Evolutionary conservation across 345 rosid genomes (phyloP), one percentile per base, ranked within the genome.

Genomic region (Balakata baccata): DNA sequence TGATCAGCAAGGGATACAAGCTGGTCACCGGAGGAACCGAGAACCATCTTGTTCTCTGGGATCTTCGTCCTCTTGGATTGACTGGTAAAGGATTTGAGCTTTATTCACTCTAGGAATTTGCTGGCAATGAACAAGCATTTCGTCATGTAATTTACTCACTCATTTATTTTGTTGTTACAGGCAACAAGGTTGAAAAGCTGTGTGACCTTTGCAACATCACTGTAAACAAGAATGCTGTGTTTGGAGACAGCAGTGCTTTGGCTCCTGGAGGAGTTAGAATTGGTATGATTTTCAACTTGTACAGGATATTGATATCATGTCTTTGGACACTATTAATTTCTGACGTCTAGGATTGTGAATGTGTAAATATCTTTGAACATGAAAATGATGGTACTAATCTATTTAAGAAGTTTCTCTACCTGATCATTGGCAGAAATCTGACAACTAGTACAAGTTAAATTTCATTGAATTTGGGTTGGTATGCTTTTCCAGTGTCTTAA

Each of bases 231-330:
- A 96, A 96, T 74, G 99, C 99, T 39, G 99, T 96, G 66, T 96
- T 96, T 53, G 99, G 99, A 69, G 99, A 96, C 85, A 96, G 99
- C 86, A 96, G 99, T 85, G 99, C 99, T 66, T 87, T 96, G 88
- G 93, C 99, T 71, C 99, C 99, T 4, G 99, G 99, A 80, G 99
- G 99, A 22, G 99, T 96, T 37, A 83, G 99, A 86, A 90, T 96
- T 64, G 98, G 99, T 96, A 85, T 81, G 90, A 71, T 25, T 8
- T 7, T 68, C 47, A 51, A 59, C 49, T 56, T 2, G 5, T 20
- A 13, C 66, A 11, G 34, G 34, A 29, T 29, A 29, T 29, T 29
- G 34, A 29, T 29, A 29, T 29, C 34, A 29, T 29, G 34, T 29
- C 1, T 29, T 29, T 29, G 34, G 1, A 29, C 34, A 29, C 34